A percentile compares a stretch with the other conserved stretches of the same genome.
phyloP scores from a whole-genome alignment of 371 early-diverging fungal species.

The Syncephalastrum monosporum region DNA sequence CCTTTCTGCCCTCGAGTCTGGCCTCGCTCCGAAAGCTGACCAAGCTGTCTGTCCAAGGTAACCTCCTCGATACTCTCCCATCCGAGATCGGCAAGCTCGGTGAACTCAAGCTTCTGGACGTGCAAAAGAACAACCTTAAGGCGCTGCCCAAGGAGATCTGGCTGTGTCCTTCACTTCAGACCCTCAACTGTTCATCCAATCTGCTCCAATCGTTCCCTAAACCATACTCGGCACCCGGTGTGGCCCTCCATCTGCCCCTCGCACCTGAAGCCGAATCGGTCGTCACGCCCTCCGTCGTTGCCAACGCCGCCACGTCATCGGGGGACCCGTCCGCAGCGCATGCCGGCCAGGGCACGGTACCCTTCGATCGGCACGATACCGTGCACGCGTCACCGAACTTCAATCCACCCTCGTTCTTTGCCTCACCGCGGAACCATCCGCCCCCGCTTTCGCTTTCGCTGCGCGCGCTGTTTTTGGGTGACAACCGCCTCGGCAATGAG shows the following conservation, averaged over 20 bases:
- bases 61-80: constrained; percentile 62
- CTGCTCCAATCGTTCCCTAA: constrained; percentile 52
- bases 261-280: constrained; percentile 21
- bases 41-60: constrained; percentile 67
- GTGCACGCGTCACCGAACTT: constrained; percentile 29
- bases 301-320: constrained; percentile 9
- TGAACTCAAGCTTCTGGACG: constrained; percentile 36
- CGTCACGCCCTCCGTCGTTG: constrained; percentile 14
- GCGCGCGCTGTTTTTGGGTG: constrained; percentile 68
- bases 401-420: constrained; percentile 51
- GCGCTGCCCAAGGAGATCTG: constrained; percentile 85
- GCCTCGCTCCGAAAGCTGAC: constrained; percentile 53
- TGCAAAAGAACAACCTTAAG: constrained; percentile 66
- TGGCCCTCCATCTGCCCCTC: constrained; percentile 18
- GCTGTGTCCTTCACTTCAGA: constrained; percentile 73
- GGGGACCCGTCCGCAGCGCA: constrained; percentile 12
- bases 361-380: constrained; percentile 5
- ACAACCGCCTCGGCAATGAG: constrained; percentile 84
- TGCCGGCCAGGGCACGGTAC: constrained; percentile 24
- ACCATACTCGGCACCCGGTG: constrained; percentile 21
- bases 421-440: constrained; percentile 49
- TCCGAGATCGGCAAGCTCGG: constrained; percentile 31
- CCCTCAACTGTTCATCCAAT: constrained; percentile 75
- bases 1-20: constrained; percentile 64
- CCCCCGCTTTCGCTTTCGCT: constrained; percentile 69